Base-by-base conservation (phyloP, 2,329 filamentous ascomycete genomes). In the Alternaria sp. region DNA sequence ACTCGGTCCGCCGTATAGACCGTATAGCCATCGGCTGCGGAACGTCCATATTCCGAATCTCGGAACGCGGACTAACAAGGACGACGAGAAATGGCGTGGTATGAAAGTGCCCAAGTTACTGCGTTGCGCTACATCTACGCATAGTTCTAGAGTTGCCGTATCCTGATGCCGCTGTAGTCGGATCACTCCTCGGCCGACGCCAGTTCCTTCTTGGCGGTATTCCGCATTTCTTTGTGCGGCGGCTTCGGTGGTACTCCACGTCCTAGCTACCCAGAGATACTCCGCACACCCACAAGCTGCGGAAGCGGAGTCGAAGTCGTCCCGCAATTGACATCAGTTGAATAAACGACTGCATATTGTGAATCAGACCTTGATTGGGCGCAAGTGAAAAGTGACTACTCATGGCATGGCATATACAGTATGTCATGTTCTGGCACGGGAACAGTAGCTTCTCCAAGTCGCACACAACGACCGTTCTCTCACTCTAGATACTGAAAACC, bases 261-360 rank as follows among this genome's bases (percentile, higher is more conserved):
- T 3, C 21, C 3, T 21, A 21, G 21, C 12, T 19, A 17, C 32
- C 2, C 7, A 36, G 32, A n/a, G 7, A 36, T 21, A 23, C 17
- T 36, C 28, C 49, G 17, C 49, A 51, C 3, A n/a, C 8, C 17
- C 17, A 23, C 49, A 51, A 51, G 28, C 11, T 19, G 49, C 17
- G 28, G 19, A 52, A 23, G 28, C 17, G 28, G 28, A 32, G 21
- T n/a, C 32, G 32, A 36, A 36, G 32, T 36, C 8, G 7, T 36
- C 32, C 32, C 32, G 32, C 32, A 36, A 36, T n/a, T n/a, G 15
- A n/a, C 13, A n/a, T n/a, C 7, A 9, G 1, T 36, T 36, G 13
- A 4, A n/a, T 36, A 4, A 0, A 36, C 5, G 32, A 0, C 15
- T 36, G 7, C 32, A n/a, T 5, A n/a, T n/a, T 0, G 32, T 5